These are phyloP conservation scores for Cyanophora paradoxa DNA, from an alignment of 78 protist genomes.

Conservation along the genomic window DNA sequence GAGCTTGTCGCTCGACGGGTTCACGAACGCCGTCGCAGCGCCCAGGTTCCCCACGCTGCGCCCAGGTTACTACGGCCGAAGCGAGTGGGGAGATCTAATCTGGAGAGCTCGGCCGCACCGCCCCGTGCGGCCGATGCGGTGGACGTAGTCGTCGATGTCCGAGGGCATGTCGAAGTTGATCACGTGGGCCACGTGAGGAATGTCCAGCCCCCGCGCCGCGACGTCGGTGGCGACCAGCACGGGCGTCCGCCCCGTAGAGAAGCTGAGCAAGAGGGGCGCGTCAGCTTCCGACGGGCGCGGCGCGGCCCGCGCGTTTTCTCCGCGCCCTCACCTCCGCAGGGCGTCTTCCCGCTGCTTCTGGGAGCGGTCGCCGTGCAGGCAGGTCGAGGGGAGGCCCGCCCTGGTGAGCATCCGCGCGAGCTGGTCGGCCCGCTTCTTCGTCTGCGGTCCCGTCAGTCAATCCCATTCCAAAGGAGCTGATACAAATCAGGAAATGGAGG, in stretches of 20 bases:
- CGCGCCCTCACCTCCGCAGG: slow-evolving; percentile 51
- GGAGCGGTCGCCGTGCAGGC: slow-evolving; percentile 96
- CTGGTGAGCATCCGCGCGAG: slow-evolving; percentile 73
- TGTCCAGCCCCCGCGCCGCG: slow-evolving; percentile 89
- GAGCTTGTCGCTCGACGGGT: slow-evolving; percentile 25
- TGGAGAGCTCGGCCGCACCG: slow-evolving; percentile 38
- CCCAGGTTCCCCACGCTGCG: slow-evolving; percentile 53
- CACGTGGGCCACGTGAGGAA: slow-evolving; percentile 73
- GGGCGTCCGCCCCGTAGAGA: slow-evolving; percentile 59
- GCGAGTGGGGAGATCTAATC: not conserved
- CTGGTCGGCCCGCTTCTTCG: slow-evolving; percentile 82
- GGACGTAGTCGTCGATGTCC: slow-evolving; percentile 89
- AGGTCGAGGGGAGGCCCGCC: slow-evolving; percentile 31
- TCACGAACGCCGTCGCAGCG: slow-evolving; percentile 69
- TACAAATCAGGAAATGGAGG: slow-evolving; percentile 50
- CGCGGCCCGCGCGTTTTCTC: no score
- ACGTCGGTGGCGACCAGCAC: slow-evolving; percentile 92
- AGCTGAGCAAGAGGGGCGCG: slow-evolving; percentile 43
- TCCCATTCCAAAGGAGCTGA: no score
- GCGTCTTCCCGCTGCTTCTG: slow-evolving; percentile 94
- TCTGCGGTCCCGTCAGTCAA: no score
- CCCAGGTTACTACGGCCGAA: not conserved
- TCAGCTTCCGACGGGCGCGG: no score
- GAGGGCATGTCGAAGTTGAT: slow-evolving; percentile 96
- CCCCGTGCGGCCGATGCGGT: slow-evolving; percentile 98